Evolutionary conservation across 2,329 filamentous ascomycete genomes (phyloP), one percentile per base, ranked within the genome.

Genomic region (Cladobotryum mycophilum): DNA sequence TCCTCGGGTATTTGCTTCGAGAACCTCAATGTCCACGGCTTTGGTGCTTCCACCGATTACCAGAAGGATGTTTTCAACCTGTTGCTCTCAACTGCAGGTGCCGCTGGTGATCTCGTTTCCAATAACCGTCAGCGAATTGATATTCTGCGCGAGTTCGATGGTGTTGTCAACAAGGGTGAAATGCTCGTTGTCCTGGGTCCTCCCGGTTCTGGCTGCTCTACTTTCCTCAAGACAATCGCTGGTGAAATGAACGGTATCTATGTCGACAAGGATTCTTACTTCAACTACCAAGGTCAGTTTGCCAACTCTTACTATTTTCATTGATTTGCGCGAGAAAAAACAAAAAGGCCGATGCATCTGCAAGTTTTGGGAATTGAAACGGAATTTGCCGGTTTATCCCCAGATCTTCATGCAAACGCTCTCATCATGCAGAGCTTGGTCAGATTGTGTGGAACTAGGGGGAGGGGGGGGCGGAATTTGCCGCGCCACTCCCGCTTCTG

Each of bases 191-290:
- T 89, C 2, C 75, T 89, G 34, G 86, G 86, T 14, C 85, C 85
- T 49, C 86, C 86, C 2, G 80, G 80, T 38, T 77, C 79, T n/a
- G 86, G 86, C 48, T 95, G 89, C 67, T 89, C 86, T 14, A 95
- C 89, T 2, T 84, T 95, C 56, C 74, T 95, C 52, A 95, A 95
- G 73, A 88, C 88, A 0, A 81, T 95, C 58, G 81, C 88, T 3
- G 89, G 89, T 53, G 88, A 95, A 68, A 88, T 86, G 18, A 85
- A 90, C 58, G 89, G 89, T 47, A 84, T 95, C 59, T 82, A 79
- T 58, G 75, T 93, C 13, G 86, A 89, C 44, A 70, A 85, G 3
- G 70, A 74, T 11, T 84, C 86, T 0, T 82, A 88, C 55, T 82
- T 95, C 63, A 92, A 95, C 70, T 95, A 95, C 63, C 86, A 93